Evolutionary conservation across 441 rosid species (phyloP), one percentile per base, ranked within the genome.

Genomic region (Gossypium aridum): DNA sequence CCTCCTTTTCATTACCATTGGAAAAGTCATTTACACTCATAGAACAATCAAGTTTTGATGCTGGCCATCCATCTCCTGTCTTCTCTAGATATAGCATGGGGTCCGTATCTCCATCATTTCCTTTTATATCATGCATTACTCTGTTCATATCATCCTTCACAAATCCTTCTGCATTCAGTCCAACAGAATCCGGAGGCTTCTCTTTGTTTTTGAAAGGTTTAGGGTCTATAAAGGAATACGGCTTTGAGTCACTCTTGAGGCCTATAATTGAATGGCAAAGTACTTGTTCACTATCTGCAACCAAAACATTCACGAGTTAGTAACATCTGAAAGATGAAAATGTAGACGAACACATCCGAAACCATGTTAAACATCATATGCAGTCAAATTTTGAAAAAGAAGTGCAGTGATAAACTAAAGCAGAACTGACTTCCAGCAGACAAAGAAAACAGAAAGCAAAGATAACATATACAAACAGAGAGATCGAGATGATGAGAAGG

Each of bases 251-350:
- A 34, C 53, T 20, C 74, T 80, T 82, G 65, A 22, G 75, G 72
- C 77, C 79, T 39, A 80, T 75, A 49, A 75, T 75, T 68, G 83
- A 80, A 80, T 74, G 79, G 77, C 65, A 78, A 76, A 77, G 45
- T 20, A 66, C 80, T 19, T 75, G 86, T 78, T 85, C 88, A 59
- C 79, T 76, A 77, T 88, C 97, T 90, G 87, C 84, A 76, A 80
- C 56, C 23, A 23, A 19, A 59, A 10, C 72, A 60, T 23, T 65
- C 45, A 65, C 9, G 10, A 64, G 28, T 64, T 17, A 19, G 23
- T 17, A 12, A 63, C 16, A 74, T 3, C 49, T 9, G n/a, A 54
- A 70, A 45, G 37, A 61, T 17, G 19, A 53, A 37, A 56, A 69
- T 43, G 2, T 70, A 57, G 25, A 19, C 39, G 5, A 34, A 16